Percentiles rank a stretch among this genome's conserved stretches.
phyloP scores from a whole-genome alignment of 768 basidiomycete genomes.

The Lactarius hengduanensis region DNA sequence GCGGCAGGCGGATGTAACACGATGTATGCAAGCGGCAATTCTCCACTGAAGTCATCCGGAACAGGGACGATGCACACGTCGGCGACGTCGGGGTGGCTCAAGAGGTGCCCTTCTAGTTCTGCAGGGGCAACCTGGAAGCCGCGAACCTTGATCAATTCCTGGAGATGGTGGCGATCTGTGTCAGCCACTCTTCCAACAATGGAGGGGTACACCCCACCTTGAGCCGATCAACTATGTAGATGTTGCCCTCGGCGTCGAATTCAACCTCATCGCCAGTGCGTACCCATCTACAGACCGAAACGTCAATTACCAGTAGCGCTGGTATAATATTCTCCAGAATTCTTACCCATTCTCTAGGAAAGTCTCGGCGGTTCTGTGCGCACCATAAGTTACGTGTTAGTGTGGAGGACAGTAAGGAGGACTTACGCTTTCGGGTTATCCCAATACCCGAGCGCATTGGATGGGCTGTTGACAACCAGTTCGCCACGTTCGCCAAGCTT shows the following conservation, averaged over 20 bases:
- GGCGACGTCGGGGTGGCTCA: slow-evolving; percentile 57
- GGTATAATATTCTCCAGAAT: background rate
- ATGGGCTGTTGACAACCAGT: slow-evolving; percentile 46
- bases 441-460: slow-evolving; percentile 44
- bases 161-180: slow-evolving; percentile 26
- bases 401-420: background rate
- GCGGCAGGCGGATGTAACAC: slow-evolving; percentile 41
- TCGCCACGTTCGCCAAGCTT: slow-evolving; percentile 59
- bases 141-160: slow-evolving; percentile 67
- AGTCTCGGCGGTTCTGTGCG: slow-evolving; percentile 58
- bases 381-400: background rate
- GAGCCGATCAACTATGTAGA: slow-evolving; percentile 60
- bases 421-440: slow-evolving; percentile 61
- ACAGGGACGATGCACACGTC: slow-evolving; percentile 66
- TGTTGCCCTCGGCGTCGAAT: slow-evolving; percentile 51
- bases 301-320: background rate
- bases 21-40: slow-evolving; percentile 68
- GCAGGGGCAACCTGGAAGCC: slow-evolving; percentile 77
- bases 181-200: background rate
- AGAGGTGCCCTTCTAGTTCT: slow-evolving; percentile 62
- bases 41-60: slow-evolving; percentile 70
- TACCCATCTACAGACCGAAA: slow-evolving; percentile 52
- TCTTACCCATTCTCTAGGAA: slow-evolving; percentile 59
- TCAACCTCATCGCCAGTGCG: slow-evolving; percentile 64
- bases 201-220: slow-evolving; percentile 40